Percentiles rank a stretch among this genome's conserved stretches.
Evolutionary conservation across 352 stramenopile genomes (phyloP).

Genomic region (Phytopythium montanum): DNA sequence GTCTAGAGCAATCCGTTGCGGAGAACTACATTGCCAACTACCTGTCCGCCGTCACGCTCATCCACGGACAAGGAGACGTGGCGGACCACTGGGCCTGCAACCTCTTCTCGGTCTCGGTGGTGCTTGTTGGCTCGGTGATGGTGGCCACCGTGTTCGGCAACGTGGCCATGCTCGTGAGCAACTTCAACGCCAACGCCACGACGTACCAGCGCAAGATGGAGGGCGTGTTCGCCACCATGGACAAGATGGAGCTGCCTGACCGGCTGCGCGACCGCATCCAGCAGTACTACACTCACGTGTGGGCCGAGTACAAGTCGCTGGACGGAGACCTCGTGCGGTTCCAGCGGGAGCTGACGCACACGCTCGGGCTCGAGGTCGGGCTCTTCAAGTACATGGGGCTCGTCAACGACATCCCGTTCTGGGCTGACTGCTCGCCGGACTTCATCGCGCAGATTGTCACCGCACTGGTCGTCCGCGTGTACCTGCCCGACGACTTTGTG

Average conservation of each 20-base stretch:
- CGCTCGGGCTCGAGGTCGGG: too few relatives aligned
- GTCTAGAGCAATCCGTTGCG: too few relatives aligned
- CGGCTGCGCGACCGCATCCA: constrained; percentile 51
- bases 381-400: neutral
- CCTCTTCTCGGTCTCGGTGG: constrained; percentile 32
- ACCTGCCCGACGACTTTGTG: constrained; percentile 50
- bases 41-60: constrained; percentile 27
- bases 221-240: constrained; percentile 47
- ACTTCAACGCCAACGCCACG: constrained; percentile 48
- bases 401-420: constrained; percentile 23
- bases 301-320: constrained; percentile 58
- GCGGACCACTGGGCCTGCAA: constrained; percentile 22
- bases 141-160: constrained; percentile 62
- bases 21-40: constrained; percentile 8
- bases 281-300: constrained; percentile 66
- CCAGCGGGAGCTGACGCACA: neutral
- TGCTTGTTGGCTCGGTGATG: constrained; percentile 47
- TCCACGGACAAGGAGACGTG: constrained; percentile 49
- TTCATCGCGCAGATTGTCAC: constrained; percentile 37
- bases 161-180: constrained; percentile 53
- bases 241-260: constrained; percentile 36
- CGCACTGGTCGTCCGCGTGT: constrained; percentile 27
- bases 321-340: constrained; percentile 51
- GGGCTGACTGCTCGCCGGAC: constrained; percentile 31
- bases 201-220: constrained; percentile 71